Base-by-base conservation (phyloP, 2,329 filamentous ascomycete species). In the Huntiella savannae region DNA sequence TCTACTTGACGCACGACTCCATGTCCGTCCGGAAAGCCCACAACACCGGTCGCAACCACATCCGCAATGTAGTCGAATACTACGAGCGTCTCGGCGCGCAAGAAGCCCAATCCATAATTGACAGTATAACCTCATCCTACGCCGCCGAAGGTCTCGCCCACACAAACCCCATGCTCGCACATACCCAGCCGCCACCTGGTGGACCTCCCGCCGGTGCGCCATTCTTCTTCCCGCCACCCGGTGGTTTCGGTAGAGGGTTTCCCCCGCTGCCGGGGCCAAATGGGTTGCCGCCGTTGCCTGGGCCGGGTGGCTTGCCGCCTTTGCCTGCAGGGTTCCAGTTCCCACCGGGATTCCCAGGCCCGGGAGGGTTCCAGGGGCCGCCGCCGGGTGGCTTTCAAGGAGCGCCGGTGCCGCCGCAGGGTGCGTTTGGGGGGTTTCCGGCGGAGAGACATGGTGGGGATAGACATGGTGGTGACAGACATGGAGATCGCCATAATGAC, bases 1-100 rank as follows among this genome's bases (percentile, higher is more conserved):
- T 98, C 63, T 98, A 98, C 73, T 82, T 98, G 56, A 98, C 91
- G 55, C 91, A 98, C 73, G 91, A 98, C 72, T 94, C 86, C 40
- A 96, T 96, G 88, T 94, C 86, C 66, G 91, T 98, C 65, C 87
- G 91, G 57, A 96, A 96, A 69, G 91, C 91, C 43, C 91, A 98
- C 66, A 98, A 98, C 70, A 82, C 77, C 60, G 91, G 91, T 52
- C 78, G 88, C 57, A 98, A 98, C 67, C 91, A 98, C 60, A 68
- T 98, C 52, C 83, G 91, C 58, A 98, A 98, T 63, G 91, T 98
- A 28, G 81, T 95, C 56, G 87, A 95, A 60, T 98, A 98, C 67
- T 98, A 98, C 63, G 87, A 96, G 67, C 86, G 82, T 87, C 96
- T 98, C 61, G 91, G 88, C 41, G 88, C 95, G 63, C 91, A 96